A percentile compares a stretch with the other conserved stretches of the same genome.
Conservation (phyloP, 441 rosid species). For the Brassica hybrid region DNA sequence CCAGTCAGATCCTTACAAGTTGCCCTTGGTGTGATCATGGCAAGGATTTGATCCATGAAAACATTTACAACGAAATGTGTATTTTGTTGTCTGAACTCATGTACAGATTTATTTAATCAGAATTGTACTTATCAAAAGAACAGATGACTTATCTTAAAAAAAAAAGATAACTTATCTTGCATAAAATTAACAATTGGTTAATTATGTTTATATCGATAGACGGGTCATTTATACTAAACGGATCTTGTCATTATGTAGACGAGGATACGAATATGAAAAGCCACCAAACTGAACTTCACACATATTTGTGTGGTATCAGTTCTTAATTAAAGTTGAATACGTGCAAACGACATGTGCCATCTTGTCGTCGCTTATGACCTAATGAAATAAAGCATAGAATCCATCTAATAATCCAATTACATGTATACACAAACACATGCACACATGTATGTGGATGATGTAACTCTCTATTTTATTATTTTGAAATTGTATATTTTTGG, state of each 20-base stretch:
- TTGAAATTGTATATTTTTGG: background rate
- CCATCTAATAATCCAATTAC: slow-evolving; percentile 26
- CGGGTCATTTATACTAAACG: background rate
- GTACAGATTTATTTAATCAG: background rate
- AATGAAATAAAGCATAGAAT: slow-evolving; percentile 19
- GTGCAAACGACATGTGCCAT: slow-evolving; percentile 34
- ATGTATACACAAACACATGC: slow-evolving; percentile 20
- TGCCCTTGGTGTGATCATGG: background rate
- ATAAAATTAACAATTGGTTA: background rate
- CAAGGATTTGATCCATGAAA: background rate
- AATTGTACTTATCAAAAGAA: background rate
- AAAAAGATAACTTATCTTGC: background rate
- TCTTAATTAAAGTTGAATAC: slow-evolving; percentile 28
- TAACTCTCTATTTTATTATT: slow-evolving; percentile 12
- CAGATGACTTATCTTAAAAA: background rate
- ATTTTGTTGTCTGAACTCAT: background rate
- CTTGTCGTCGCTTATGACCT: slow-evolving; percentile 26
- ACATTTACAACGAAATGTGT: background rate
- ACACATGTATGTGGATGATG: slow-evolving; percentile 29
- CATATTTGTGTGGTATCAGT: slow-evolving; percentile 35
- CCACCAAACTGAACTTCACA: slow-evolving; percentile 34
- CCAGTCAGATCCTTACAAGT: background rate
- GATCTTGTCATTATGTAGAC: slow-evolving; percentile 27
- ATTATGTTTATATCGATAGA: background rate
- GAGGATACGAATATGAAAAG: slow-evolving; percentile 16